Percentiles rank a stretch among this genome's conserved stretches.
Evolutionary conservation across 441 rosid genomes (phyloP).

Genomic region (Corymbia calophylla): DNA sequence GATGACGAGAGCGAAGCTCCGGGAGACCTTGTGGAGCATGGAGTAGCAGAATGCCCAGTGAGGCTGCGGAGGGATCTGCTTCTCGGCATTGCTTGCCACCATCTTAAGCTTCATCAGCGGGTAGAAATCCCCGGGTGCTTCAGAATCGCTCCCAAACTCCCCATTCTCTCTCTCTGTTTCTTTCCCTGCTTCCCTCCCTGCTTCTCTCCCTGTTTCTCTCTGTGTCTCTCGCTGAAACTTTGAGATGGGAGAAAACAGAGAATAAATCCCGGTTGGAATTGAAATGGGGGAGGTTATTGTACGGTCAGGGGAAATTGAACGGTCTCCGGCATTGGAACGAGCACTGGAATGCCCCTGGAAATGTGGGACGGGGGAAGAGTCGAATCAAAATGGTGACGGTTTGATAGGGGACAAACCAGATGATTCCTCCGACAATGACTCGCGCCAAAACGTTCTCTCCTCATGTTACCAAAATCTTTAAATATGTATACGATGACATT

Average conservation of each 20-base stretch:
- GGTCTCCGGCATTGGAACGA: background rate
- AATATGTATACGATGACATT: background rate
- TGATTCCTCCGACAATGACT: background rate
- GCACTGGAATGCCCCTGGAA: background rate
- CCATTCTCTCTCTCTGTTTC: background rate
- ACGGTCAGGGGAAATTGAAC: background rate
- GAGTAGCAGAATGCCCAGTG: background rate
- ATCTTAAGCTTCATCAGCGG: background rate
- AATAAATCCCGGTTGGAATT: background rate
- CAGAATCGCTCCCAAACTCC: background rate
- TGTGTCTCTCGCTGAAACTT: background rate
- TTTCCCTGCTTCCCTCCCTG: background rate
- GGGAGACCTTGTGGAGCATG: background rate
- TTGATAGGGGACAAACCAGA: background rate
- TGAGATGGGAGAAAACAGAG: background rate
- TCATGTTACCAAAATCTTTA: background rate
- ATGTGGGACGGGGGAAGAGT: background rate
- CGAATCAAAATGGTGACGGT: background rate
- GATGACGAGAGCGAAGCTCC: background rate
- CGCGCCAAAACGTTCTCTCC: background rate
- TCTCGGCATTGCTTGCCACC: background rate
- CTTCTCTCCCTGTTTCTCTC: background rate
- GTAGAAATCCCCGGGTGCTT: background rate
- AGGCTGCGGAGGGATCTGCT: background rate
- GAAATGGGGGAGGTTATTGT: background rate